A percentile compares a stretch with the other conserved stretches of the same genome.
phyloP scores from a whole-genome alignment of 2,329 filamentous ascomycete species.

The Fusarium agapanthi region DNA sequence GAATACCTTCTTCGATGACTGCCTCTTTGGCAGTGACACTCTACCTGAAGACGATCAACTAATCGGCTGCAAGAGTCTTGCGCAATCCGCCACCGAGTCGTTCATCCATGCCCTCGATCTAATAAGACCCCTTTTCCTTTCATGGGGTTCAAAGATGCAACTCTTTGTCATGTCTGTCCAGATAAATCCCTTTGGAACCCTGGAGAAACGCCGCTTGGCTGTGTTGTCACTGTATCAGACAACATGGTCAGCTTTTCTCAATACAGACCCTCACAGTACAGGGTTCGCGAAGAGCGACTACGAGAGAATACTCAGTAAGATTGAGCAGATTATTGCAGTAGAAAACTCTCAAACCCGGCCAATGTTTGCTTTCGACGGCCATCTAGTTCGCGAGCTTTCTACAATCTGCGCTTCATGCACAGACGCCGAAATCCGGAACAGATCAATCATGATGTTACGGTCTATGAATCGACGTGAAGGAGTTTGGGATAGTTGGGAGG shows the following conservation, averaged over 20 bases:
- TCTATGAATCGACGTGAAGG: slow-evolving; percentile 29
- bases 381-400: slow-evolving; percentile 19
- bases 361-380: slow-evolving; percentile 28
- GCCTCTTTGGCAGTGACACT: neutral
- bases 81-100: neutral
- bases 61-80: neutral
- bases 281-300: neutral
- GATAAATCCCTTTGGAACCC: neutral
- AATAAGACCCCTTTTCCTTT: neutral
- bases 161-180: neutral
- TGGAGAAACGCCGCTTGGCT: neutral
- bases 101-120: neutral
- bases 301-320: slow-evolving; percentile 7
- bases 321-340: slow-evolving; percentile 1
- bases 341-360: neutral
- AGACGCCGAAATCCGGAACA: slow-evolving; percentile 2
- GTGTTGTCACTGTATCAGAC: neutral
- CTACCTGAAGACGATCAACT: too few species aligned
- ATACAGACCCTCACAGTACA: neutral
- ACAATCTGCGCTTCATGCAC: slow-evolving; percentile 19
- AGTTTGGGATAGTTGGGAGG: slow-evolving; percentile 37
- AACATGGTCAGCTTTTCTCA: neutral
- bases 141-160: neutral
- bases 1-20: neutral
- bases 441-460: slow-evolving; percentile 17